phyloP scores from a whole-genome alignment of 805 yeast genomes.

The Lachancea mirantina region DNA sequence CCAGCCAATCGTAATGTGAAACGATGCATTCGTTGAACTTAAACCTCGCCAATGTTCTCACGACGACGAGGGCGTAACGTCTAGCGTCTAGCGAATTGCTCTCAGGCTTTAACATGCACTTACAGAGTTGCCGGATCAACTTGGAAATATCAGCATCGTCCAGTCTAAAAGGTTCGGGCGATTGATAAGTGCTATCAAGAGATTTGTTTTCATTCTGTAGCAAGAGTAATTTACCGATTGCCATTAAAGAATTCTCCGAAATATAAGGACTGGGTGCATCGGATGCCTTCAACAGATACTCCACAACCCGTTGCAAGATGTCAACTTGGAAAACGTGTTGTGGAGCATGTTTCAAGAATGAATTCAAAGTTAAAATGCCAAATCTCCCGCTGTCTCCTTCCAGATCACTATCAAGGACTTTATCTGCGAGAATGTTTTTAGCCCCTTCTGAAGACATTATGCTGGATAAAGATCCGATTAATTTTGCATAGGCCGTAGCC shows the following conservation, averaged over 20 bases:
- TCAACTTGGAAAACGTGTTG: constrained; percentile 49
- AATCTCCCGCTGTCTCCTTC: constrained; percentile 46
- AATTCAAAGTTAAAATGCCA: constrained; percentile 65
- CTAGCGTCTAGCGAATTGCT: constrained; percentile 69
- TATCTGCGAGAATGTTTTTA: constrained; percentile 46
- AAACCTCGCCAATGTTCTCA: constrained; percentile 66
- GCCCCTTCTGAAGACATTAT: constrained; percentile 62
- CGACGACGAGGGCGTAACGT: constrained; percentile 66
- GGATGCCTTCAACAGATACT: constrained; percentile 42
- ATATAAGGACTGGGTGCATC: constrained; percentile 39
- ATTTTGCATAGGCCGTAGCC: constrained; percentile 69
- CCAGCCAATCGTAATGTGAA: constrained; percentile 50
- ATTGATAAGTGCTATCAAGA: constrained; percentile 28
- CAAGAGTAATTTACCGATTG: constrained; percentile 73
- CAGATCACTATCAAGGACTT: constrained; percentile 44
- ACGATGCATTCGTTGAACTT: constrained; percentile 44
- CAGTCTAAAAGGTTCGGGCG: constrained; percentile 32
- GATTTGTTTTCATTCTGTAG: constrained; percentile 38
- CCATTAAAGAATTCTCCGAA: constrained; percentile 69
- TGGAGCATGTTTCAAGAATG: constrained; percentile 76
- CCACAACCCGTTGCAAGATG: constrained; percentile 42
- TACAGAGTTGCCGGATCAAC: constrained; percentile 48
- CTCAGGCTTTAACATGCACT: constrained; percentile 42
- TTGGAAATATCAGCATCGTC: constrained; percentile 35
- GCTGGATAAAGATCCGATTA: constrained; percentile 70